phyloP scores from a whole-genome alignment of 768 basidiomycete genomes.

The Hericium erinaceus region DNA sequence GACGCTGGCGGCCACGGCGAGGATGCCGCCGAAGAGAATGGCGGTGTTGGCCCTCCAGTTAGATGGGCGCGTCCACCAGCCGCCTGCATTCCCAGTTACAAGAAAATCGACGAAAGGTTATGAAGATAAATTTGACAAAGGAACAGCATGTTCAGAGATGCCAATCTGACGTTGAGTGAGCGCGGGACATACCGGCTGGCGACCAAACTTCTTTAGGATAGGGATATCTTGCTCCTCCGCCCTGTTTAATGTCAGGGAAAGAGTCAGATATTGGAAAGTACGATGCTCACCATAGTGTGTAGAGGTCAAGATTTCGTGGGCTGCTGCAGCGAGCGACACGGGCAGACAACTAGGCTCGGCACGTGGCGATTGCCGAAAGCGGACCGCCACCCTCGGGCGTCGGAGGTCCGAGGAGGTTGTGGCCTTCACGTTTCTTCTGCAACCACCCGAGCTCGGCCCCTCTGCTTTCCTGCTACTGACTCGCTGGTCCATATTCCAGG shows the following conservation, averaged over 20 bases:
- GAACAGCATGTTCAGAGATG: not conserved
- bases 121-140: not conserved
- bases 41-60: conserved; percentile 88
- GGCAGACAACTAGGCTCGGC: too few species aligned
- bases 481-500: too few species aligned
- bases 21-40: conserved; percentile 60
- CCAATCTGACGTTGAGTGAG: not conserved
- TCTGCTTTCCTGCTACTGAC: too few species aligned
- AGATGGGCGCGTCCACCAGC: conserved; percentile 89
- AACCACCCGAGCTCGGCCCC: too few species aligned
- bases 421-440: too few species aligned
- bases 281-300: too few species aligned
- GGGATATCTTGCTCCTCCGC: conserved; percentile 81
- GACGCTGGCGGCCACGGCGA: conserved; percentile 52
- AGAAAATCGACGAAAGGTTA: not conserved
- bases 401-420: too few species aligned
- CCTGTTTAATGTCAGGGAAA: conserved; percentile 30
- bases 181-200: conserved; percentile 56
- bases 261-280: too few species aligned
- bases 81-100: conserved; percentile 45
- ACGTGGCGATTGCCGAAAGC: too few species aligned
- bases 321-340: too few species aligned
- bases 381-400: too few species aligned
- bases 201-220: conserved; percentile 95
- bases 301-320: too few species aligned